Evolutionary conservation across 495 filamentous ascomycete species (phyloP), one percentile per base, ranked within the genome.

Genomic region (Penicillium fimorum): DNA sequence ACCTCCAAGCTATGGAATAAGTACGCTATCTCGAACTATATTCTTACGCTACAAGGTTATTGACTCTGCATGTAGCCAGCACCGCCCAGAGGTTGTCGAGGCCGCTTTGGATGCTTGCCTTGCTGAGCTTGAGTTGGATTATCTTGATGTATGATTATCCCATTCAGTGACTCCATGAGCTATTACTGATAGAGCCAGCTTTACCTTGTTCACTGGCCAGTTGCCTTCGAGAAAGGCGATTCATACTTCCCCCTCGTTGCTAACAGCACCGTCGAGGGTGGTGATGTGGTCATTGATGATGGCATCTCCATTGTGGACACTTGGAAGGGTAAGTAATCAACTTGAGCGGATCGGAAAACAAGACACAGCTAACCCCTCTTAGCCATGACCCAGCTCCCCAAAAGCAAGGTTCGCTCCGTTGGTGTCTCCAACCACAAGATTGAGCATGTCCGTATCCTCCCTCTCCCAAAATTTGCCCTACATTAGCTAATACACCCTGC

Each of bases 131-230:
- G 75, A 73, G 50, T 70, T 79, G 33, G 76, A 79, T 11, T 79
- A 79, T 63, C 72, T 79, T 53, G 77, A 79, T 57, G 72, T 76
- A 70, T 13, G 72, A 44, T 2, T 24, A 5, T 27, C 2, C n/a
- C 29, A 5, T 48, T 12, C 3, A n/a, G 5, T 3, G 4, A 2
- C 3, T 10, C 12, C 2, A 15, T 17, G 35, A 10, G 29, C 6
- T 15, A 12, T 8, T 0, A 33, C 56, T 60, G 47, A 67, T 17
- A 1, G 11, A 10, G n/a, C 2, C 46, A 75, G 71, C 74, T 80
- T 24, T 80, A 79, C 70, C 77, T 80, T 40, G 72, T 80, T 46
- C 78, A 80, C 72, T 80, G 74, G 74, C 78, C 78, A 59, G 74
- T 78, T 27, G 63, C 77, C 44, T 79, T 80, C 68, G 65, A 72